Evolutionary conservation across 352 stramenopile genomes (phyloP).

Genomic region (Pythium utonaiense): DNA sequence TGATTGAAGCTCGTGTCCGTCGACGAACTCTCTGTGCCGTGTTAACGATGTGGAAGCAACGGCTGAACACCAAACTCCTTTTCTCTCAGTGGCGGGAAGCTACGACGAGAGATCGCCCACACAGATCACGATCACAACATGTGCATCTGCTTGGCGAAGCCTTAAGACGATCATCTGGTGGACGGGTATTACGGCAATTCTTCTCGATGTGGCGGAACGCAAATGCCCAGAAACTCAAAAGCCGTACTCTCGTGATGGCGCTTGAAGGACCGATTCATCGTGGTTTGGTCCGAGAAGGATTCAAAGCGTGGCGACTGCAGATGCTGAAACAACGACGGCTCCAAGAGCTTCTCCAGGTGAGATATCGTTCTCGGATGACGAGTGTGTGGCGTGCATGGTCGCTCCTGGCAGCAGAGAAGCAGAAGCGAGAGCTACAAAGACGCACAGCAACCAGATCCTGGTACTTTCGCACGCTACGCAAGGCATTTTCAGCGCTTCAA

Average conservation of each 20-base stretch:
- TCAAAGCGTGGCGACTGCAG: conserved; percentile 4
- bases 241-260: neutral
- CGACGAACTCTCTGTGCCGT: conserved; percentile 3
- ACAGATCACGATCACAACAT: neutral
- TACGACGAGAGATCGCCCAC: neutral
- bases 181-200: conserved; percentile 2
- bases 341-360: neutral
- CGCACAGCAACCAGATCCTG: conserved; percentile 16
- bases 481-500: conserved; percentile 7
- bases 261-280: conserved; percentile 8
- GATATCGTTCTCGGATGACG: neutral
- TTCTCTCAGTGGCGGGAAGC: conserved; percentile 18
- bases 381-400: conserved; percentile 16
- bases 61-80: conserved; percentile 16
- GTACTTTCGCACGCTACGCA: conserved; percentile 14
- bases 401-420: conserved; percentile 7
- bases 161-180: neutral
- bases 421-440: neutral
- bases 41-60: conserved; percentile 19
- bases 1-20: conserved; percentile 11
- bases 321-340: neutral
- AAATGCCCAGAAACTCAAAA: neutral
- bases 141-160: conserved; percentile 3
- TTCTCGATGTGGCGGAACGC: conserved; percentile 14
- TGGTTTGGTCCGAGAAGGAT: neutral